Evolutionary conservation across 305 asterid species (phyloP), one percentile per base, ranked within the genome.

Genomic region (Coffea humblotiana): DNA sequence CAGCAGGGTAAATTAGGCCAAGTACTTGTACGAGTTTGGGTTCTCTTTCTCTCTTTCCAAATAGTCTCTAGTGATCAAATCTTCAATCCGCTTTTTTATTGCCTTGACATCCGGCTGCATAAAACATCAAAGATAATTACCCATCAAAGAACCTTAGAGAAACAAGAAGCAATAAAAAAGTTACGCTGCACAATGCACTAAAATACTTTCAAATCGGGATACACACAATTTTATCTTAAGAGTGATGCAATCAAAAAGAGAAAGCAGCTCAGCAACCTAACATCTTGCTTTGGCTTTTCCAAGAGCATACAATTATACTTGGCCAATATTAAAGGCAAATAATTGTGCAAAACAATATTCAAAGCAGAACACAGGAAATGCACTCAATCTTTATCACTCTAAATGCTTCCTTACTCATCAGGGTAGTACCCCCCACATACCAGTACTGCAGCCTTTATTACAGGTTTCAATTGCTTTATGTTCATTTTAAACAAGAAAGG

Each of bases 41-140:
- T 96, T 92, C 4, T 92, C 97, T 82, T 91, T 93, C 91, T 96
- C 99, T 72, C 99, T 88, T 77, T 94, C 97, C 54, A 96, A 86
- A 85, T 94, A 96, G 70, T 94, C 99, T 66, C 99, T 88, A 72
- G 96, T 94, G 77, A 96, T 96, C 90, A 96, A 79, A 80, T 96
- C 99, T 89, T 96, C 99, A 12, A 94, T 93, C 85, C 99, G 91
- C 90, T 96, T 96, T 88, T 94, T 96, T 86, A 96, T 96, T 58
- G 98, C 96, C 89, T 96, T 96, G 40, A 94, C 97, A 58, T 94
- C 97, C 21, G 98, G 99, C 99, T 95, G 83, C 40, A 78, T 27
- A 27, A 27, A 61, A 37, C n/a, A 27, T 21, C 73, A 29, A 23
- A 49, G 63, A 29, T 77, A 8, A 23, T 35, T 77, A 13, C 8